Base-by-base conservation (phyloP, 768 basidiomycete genomes). In the Coprinopsis sp. region DNA sequence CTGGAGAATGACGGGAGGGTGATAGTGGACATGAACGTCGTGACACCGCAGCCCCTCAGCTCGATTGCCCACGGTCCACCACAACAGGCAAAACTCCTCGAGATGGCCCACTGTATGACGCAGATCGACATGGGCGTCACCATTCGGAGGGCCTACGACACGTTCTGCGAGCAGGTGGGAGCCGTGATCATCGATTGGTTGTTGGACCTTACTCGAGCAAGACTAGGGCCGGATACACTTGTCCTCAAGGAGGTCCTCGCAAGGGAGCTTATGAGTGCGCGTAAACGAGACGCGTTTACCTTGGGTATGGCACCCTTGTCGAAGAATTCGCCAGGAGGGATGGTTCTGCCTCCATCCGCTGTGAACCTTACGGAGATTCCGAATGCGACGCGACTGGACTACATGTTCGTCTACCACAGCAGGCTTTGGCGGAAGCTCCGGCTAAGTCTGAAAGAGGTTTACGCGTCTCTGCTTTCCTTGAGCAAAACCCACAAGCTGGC, bases 121-220 rank as follows among this genome's bases (percentile, higher is more conserved):
- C 86, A 91, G 58, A 92, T 97, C 49, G 95, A 98, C 55, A 71
- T 98, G 2, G 91, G 87, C 12, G 88, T 96, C 30, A 93, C 90
- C 3, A 81, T 98, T 44, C 82, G 93, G 3, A 76, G 87, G 33
- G 86, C 89, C 5, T 82, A 84, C 57, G 91, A 95, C 57, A 88
- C 87, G 0, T 96, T 92, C 59, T 77, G 86, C 53, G 95, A 98
- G 59, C 84, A 92, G 62, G 76, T 91, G 29, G 82, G 79, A 6
- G 80, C 79, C 1, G 85, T 91, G 33, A 78, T 96, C 49, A 86
- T 94, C 50, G 87, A 91, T 62, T 88, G 87, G 89, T 69, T 92
- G 33, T 66, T 87, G 49, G 88, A 91, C 62, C 71, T 91, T 44
- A 85, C 82, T n/a, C 74, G 82, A 22, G 79, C 80, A 54, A 76